These are phyloP conservation scores for Teunomyces pallodes DNA, from an alignment of 805 yeast genomes.

Conservation along the genomic window DNA sequence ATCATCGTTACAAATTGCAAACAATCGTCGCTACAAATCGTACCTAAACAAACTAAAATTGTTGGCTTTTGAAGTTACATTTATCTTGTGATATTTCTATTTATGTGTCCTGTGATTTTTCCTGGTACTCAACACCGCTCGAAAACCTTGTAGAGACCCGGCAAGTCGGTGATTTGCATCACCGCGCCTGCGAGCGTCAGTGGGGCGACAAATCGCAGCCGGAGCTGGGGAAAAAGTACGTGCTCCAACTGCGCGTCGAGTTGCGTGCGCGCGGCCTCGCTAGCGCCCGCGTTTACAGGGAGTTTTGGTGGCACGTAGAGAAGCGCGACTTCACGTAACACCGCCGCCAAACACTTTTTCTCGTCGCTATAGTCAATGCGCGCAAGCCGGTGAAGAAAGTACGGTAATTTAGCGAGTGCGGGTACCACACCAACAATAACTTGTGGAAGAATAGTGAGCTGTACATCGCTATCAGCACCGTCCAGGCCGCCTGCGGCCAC, in stretches of 20 bases:
- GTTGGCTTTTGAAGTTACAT: background rate
- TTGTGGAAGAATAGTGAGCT: constrained; percentile 60
- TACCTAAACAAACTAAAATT: background rate
- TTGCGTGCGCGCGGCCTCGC: constrained; percentile 15
- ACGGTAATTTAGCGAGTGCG: constrained; percentile 57
- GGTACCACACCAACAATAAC: constrained; percentile 66
- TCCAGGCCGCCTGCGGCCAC: constrained; percentile 18
- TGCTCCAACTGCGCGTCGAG: constrained; percentile 47
- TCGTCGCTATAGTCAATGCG: constrained; percentile 68
- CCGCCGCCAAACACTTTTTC: constrained; percentile 60
- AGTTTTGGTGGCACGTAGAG: constrained; percentile 66
- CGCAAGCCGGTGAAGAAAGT: constrained; percentile 58
- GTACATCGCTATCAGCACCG: constrained; percentile 17
- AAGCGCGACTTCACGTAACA: constrained; percentile 66
- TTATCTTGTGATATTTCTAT: background rate
- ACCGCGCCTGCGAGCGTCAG: constrained; percentile 49
- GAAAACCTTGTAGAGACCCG: constrained; percentile 87
- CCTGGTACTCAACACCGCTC: constrained; percentile 66
- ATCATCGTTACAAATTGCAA: too few species aligned
- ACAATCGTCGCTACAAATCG: too few species aligned
- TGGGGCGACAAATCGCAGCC: constrained; percentile 65
- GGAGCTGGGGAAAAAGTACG: constrained; percentile 62
- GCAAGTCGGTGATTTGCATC: constrained; percentile 85
- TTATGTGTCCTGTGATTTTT: too few species aligned
- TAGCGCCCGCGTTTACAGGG: background rate